A percentile compares a stretch with the other conserved stretches of the same genome.
phyloP scores from a whole-genome alignment of 129 eudicot genomes.

The Deinandra increscens region DNA sequence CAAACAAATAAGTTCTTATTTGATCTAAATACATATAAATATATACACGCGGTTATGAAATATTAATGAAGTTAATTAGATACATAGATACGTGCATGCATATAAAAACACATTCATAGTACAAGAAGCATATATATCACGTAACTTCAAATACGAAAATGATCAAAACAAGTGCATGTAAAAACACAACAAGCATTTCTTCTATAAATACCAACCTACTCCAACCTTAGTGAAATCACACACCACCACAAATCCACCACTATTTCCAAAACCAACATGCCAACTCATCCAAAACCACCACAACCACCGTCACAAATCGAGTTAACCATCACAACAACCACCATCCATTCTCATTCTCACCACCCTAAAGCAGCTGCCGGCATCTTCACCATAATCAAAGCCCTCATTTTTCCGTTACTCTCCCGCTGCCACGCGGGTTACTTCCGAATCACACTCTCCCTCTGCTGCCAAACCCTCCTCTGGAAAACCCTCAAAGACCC shows the following conservation, averaged over 20 bases:
- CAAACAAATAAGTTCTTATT: no score
- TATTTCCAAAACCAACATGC: no score
- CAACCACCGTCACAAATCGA: constrained; percentile 23
- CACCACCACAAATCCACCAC: not conserved
- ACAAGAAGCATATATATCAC: not conserved
- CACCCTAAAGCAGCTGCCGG: not conserved
- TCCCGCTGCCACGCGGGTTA: constrained; percentile 66
- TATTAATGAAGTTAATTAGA: no score
- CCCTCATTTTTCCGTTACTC: constrained; percentile 28
- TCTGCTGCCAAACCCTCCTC: constrained; percentile 56
- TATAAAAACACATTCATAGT: not conserved
- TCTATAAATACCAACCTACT: not conserved
- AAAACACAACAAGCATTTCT: not conserved
- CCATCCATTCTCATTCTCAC: constrained; percentile 1
- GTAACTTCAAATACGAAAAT: not conserved
- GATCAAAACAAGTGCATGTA: not conserved
- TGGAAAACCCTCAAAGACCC: constrained; percentile 63
- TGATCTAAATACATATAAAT: no score
- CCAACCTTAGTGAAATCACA: not conserved
- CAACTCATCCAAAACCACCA: no score
- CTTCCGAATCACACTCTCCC: constrained; percentile 65
- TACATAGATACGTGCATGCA: no score
- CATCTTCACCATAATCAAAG: constrained; percentile 10
- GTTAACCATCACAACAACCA: constrained; percentile 16
- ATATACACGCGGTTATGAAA: no score